Evolutionary conservation across 306 rosid species (phyloP), one percentile per base, ranked within the genome.

Genomic region (Casuarina glauca): DNA sequence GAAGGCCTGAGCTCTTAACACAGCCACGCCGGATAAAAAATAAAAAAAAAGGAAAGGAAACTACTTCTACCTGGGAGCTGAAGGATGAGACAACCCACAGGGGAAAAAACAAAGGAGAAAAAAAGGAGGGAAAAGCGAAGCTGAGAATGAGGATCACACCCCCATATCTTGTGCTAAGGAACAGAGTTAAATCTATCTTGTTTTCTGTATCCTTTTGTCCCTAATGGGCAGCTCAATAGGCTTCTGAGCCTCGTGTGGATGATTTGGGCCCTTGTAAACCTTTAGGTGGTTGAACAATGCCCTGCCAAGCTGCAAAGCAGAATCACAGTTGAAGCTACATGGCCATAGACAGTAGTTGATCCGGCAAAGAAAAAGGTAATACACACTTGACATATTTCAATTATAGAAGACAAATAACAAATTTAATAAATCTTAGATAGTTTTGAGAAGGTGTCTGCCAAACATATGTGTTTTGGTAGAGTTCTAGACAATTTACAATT

Each of bases 201-300:
- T 76, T 80, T 48, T 81, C 54, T 86, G 80, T 82, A 96, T 91
- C 87, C 97, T 87, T 84, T 91, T 93, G 86, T 96, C 99, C 88
- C 84, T 87, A 39, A 96, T 88, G 17, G 98, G 99, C 62, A 96
- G 88, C 1, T 91, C 93, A 5, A 85, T 19, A 16, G 97, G 97
- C 88, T 78, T 83, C 84, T 96, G 99, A 6, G 98, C 99, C 72
- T 85, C 90, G 6, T 93, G 99, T 39, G 98, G 99, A 84, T 96
- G 99, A 72, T 91, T 91, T 1, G 92, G 94, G 39, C 99, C 97
- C 78, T 80, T 80, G 75, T 96, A 96, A 57, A 96, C 98, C 93
- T 96, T 96, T 41, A 96, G 82, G 86, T 91, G 98, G 84, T 88
- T 93, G 89, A 96, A 96, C 55, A 96, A 91, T 39, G 74, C 83